Conservation (phyloP, 1,284 basidiomycete species). For the Xerocomus amazonicus region DNA sequence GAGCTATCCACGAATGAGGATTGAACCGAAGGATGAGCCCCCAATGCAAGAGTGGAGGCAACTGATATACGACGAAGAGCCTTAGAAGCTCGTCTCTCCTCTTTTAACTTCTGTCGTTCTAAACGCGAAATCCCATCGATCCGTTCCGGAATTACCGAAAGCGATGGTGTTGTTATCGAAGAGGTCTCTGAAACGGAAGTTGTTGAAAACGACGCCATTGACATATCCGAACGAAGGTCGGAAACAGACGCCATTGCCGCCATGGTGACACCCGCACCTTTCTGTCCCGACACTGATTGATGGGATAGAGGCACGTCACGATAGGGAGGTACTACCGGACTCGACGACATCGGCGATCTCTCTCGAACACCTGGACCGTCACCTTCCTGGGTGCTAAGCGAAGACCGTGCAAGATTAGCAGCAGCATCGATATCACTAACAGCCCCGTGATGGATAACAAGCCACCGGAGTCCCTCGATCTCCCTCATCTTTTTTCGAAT, state of each 20-base stretch:
- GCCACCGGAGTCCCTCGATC: conserved; percentile 47
- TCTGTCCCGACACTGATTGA: conserved; percentile 9
- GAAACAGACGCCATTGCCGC: conserved; percentile 5
- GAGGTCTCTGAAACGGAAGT: conserved; percentile 14
- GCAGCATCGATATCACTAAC: conserved; percentile 33
- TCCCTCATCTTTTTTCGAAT: conserved; percentile 42
- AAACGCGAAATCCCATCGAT: conserved; percentile 25
- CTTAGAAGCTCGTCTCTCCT: conserved; percentile 35
- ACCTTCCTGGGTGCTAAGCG: conserved; percentile 28
- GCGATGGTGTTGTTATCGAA: conserved; percentile 17
- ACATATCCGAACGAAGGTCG: conserved; percentile 11
- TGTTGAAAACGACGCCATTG: conserved; percentile 13
- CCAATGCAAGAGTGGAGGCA: conserved; percentile 23
- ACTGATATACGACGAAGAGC: conserved; percentile 38
- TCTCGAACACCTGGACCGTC: conserved; percentile 8
- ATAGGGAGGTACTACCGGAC: neutral
- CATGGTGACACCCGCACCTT: conserved; percentile 3
- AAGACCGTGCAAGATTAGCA: conserved; percentile 32
- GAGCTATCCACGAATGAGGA: conserved; percentile 20
- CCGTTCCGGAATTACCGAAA: conserved; percentile 31
- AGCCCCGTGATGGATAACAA: conserved; percentile 41
- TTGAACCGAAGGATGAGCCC: conserved; percentile 19
- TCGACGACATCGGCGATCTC: conserved; percentile 6
- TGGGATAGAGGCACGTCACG: neutral
- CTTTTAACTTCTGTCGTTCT: conserved; percentile 31